These are phyloP conservation scores for Parietichytrium sp. DNA, from an alignment of 108 stramenopile species.

Conservation along the genomic window DNA sequence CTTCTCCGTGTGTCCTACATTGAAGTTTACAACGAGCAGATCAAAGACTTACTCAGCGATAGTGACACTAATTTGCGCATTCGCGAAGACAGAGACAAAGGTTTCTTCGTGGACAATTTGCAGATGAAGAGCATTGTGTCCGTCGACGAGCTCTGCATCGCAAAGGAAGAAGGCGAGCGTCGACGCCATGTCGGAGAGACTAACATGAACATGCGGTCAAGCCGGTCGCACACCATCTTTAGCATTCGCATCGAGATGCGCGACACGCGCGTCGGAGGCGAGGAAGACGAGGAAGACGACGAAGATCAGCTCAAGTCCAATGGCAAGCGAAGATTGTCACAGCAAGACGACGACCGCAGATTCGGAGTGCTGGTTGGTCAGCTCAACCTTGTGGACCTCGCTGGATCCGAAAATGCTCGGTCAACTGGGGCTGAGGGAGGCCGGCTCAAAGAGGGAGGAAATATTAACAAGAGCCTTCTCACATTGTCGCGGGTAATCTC, in stretches of 20 bases:
- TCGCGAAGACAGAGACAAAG: background rate
- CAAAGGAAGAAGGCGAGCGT: conserved; percentile 68
- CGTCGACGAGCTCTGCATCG: conserved; percentile 45
- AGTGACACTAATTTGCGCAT: background rate
- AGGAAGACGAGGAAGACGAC: background rate
- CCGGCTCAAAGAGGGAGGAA: conserved; percentile 94
- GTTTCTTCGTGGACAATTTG: conserved; percentile 22
- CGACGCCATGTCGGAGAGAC: conserved; percentile 71
- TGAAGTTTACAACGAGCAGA: conserved; percentile 40
- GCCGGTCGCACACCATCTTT: conserved; percentile 80
- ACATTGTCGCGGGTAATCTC: conserved; percentile 78
- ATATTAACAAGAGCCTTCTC: conserved; percentile 94
- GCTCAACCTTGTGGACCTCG: conserved; percentile 65
- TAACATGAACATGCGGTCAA: conserved; percentile 74
- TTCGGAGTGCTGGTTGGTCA: conserved; percentile 53
- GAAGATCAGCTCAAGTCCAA: background rate
- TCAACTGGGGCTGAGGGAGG: conserved; percentile 80
- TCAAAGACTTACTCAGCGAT: conserved; percentile 39
- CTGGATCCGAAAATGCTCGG: conserved; percentile 63
- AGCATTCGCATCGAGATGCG: conserved; percentile 67
- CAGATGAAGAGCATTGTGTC: conserved; percentile 47
- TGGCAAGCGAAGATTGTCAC: background rate
- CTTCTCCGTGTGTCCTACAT: conserved; percentile 32
- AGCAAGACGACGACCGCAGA: background rate
- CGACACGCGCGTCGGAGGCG: conserved; percentile 52